Conservation (phyloP, 148 eudicot species). For the Linanthus parryae region DNA sequence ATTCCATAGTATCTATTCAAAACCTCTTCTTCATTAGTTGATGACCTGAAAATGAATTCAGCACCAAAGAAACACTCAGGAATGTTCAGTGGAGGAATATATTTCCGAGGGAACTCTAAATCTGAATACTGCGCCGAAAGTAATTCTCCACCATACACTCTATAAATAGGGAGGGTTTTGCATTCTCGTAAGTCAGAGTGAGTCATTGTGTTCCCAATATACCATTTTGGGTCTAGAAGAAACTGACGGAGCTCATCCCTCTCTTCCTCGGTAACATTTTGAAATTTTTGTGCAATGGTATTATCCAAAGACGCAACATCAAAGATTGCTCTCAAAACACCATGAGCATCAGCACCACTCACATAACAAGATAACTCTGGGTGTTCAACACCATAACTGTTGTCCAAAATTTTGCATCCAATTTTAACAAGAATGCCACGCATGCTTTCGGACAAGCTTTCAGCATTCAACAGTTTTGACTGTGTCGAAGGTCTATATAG, state of each 20-base stretch:
- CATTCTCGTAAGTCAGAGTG: slow-evolving; percentile 54
- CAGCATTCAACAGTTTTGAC: slow-evolving; percentile 61
- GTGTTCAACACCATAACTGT: slow-evolving; percentile 60
- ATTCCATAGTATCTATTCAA: slow-evolving; percentile 63
- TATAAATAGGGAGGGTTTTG: slow-evolving; percentile 76
- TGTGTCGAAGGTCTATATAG: slow-evolving; percentile 59
- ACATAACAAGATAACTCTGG: slow-evolving; percentile 57
- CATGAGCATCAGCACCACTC: slow-evolving; percentile 60
- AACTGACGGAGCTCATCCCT: slow-evolving; percentile 81
- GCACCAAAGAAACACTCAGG: slow-evolving; percentile 56
- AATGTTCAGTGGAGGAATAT: slow-evolving; percentile 61
- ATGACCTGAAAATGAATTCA: slow-evolving; percentile 57
- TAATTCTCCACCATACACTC: slow-evolving; percentile 55
- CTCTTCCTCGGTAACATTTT: slow-evolving; percentile 50
- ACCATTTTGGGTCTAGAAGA: slow-evolving; percentile 88
- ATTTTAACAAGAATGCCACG: slow-evolving; percentile 58
- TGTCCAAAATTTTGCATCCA: slow-evolving; percentile 76
- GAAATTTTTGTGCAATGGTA: slow-evolving; percentile 33
- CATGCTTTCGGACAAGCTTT: slow-evolving; percentile 57
- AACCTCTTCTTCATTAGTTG: slow-evolving; percentile 63
- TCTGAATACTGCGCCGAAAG: slow-evolving; percentile 48
- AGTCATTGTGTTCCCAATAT: slow-evolving; percentile 54
- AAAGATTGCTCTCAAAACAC: slow-evolving; percentile 66
- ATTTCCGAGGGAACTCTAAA: slow-evolving; percentile 57
- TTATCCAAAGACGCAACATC: slow-evolving; percentile 53